Base-by-base conservation (phyloP, 331 rosid genomes). In the Pyracantha coccinea region DNA sequence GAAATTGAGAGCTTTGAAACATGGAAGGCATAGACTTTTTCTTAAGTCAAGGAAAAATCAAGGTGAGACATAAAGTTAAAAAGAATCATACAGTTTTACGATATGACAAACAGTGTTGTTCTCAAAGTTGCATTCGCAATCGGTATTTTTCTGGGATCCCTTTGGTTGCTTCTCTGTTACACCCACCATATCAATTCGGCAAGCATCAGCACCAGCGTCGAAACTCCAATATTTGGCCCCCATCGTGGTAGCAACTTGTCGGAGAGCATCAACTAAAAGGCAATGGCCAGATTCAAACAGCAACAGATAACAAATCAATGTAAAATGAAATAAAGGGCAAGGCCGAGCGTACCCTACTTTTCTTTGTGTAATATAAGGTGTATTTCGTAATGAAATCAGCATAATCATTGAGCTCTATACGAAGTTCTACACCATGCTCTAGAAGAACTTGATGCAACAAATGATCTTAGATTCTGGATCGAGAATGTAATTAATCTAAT, bases 101-200 rank as follows among this genome's bases (percentile, higher is more conserved):
- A 89, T 91, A 74, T 93, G 98, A 80, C 96, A 91, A 77, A 64
- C 74, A 13, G 83, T 76, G 41, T 28, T 33, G 53, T 83, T 81
- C 72, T 81, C 79, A 10, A 50, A 6, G 74, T 29, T 10, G 66
- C 82, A 83, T 44, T 86, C 84, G 57, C 88, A 86, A 20, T 2
- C 63, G 52, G 81, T 66, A 12, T 8, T 75, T 28, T 66, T 20
- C n/a, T 66, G 73, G 28, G 88, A 25, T 73, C 69, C 80, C 68
- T 8, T 21, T 1, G 83, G 84, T 52, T 72, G 61, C 12, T 66
- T 67, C 62, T 44, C 71, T 28, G 83, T 71, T 21, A 83, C 12
- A 52, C 90, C 90, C 41, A 81, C 81, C 88, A 61, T 59, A 75
- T 78, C 84, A 50, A 81, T 71, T 44, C 28, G 41, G 74, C 88